Evolutionary conservation across 768 basidiomycete species (phyloP), one percentile per base, ranked within the genome.

Genomic region (Lactarius sanguifluus): DNA sequence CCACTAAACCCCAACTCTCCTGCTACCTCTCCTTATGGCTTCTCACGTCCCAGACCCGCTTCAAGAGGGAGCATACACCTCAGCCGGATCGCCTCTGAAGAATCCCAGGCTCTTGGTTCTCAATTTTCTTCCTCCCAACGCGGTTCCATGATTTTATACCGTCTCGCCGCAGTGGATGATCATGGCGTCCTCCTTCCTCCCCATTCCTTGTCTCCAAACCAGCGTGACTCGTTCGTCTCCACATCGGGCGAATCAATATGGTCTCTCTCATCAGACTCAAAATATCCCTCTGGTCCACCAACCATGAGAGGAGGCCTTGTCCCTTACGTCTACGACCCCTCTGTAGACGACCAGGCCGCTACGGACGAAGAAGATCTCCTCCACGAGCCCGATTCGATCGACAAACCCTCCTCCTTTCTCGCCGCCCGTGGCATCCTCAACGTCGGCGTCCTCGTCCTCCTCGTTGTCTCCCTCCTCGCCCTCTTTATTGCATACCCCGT

Each of bases 401-500:
- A 56, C 59, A 82, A 79, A 81, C 73, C 81, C 40, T 78, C 79
- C 3, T 55, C 71, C 67, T 0, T 75, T 66, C 74, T 77, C 61
- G 76, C 72, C 66, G 70, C 73, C 61, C 84, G 87, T 40, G 87
- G 88, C 3, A 61, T 92, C 4, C 67, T 84, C 66, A 97, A 97
- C 77, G 75, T 96, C 59, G 77, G 83, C 34, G 83, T 91, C 59
- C 80, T 98, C 30, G 0, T 88, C 41, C 1, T 87, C 23, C 81
- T 97, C 70, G 77, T 91, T 18, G 28, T 76, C 32, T 84, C 80
- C 5, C 77, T 97, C 65, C 76, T 97, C 62, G 76, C 77, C 43
- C 83, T 97, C 9, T 97, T 96, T 76, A 85, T 92, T 59, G 85
- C 87, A 50, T 96, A 92, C 74, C 95, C 96, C 3, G 84, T 96